These are phyloP conservation scores for Mortierella sp. DNA, from an alignment of 371 early-diverging fungal species.

Conservation along the genomic window DNA sequence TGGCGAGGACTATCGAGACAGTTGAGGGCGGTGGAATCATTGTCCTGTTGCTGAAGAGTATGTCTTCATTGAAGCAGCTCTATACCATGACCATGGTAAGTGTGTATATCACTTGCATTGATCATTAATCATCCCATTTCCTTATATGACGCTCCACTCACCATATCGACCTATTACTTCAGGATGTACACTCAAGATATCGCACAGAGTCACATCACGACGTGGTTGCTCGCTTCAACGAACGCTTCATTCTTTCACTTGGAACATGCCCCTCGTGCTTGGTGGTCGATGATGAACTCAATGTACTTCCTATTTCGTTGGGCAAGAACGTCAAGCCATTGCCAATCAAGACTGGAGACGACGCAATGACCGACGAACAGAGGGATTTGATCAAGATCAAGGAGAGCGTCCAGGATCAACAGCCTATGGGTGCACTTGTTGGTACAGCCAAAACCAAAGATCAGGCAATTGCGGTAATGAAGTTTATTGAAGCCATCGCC, in stretches of 20 bases:
- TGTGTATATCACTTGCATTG: neutral
- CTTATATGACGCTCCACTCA: neutral
- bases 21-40: conserved; percentile 99
- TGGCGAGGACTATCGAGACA: conserved; percentile 98
- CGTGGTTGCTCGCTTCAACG: conserved; percentile 97
- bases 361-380: conserved; percentile 71
- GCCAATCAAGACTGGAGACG: conserved; percentile 68
- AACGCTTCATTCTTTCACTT: conserved; percentile 96
- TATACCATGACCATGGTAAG: conserved; percentile 97
- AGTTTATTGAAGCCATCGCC: conserved; percentile 94
- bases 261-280: conserved; percentile 92
- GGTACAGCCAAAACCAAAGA: conserved; percentile 88
- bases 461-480: conserved; percentile 95
- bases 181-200: conserved; percentile 95
- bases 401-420: conserved; percentile 87
- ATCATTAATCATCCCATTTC: conserved; percentile 7
- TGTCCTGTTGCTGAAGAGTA: conserved; percentile 92
- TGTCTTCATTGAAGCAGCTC: conserved; percentile 95
- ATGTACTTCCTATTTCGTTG: conserved; percentile 93
- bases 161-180: neutral
- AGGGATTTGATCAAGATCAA: conserved; percentile 86
- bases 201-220: conserved; percentile 95
- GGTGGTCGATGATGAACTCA: conserved; percentile 97
- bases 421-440: conserved; percentile 89
- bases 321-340: conserved; percentile 93